phyloP scores from a whole-genome alignment of 495 filamentous ascomycete genomes.

The Penicillium coffeae region DNA sequence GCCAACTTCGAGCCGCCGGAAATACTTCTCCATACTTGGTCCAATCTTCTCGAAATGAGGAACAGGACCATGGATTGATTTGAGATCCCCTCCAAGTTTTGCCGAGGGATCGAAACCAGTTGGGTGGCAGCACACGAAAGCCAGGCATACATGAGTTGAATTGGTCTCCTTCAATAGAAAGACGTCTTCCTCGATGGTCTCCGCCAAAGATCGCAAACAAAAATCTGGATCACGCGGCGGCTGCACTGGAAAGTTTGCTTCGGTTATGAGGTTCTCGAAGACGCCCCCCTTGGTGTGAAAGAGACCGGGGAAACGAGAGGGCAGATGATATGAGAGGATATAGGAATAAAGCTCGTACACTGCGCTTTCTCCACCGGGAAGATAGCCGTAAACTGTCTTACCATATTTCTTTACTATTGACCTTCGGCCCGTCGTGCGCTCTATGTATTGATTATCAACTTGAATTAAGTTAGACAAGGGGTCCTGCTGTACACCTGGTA shows the following conservation, averaged over 20 bases:
- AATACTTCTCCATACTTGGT: constrained; percentile 74
- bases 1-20: constrained; percentile 42
- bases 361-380: constrained; percentile 31
- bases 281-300: constrained; percentile 38
- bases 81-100: constrained; percentile 60
- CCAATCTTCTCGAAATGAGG: constrained; percentile 71
- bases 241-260: constrained; percentile 35
- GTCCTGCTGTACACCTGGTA: neutral
- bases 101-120: constrained; percentile 63
- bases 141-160: constrained; percentile 54
- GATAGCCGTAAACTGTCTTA: constrained; percentile 38
- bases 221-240: constrained; percentile 8
- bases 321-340: constrained; percentile 59
- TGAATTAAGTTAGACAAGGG: constrained; percentile 57
- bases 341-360: constrained; percentile 66
- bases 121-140: constrained; percentile 69
- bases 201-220: neutral
- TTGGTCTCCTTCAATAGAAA: constrained; percentile 41
- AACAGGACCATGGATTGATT: constrained; percentile 65
- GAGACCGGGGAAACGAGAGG: constrained; percentile 59
- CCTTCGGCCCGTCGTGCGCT: constrained; percentile 51
- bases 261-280: constrained; percentile 42
- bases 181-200: constrained; percentile 50
- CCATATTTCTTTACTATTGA: constrained; percentile 43
- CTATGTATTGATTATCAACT: constrained; percentile 61